phyloP scores from a whole-genome alignment of 2,329 filamentous ascomycete genomes.

The Lasiodiplodia citricola region DNA sequence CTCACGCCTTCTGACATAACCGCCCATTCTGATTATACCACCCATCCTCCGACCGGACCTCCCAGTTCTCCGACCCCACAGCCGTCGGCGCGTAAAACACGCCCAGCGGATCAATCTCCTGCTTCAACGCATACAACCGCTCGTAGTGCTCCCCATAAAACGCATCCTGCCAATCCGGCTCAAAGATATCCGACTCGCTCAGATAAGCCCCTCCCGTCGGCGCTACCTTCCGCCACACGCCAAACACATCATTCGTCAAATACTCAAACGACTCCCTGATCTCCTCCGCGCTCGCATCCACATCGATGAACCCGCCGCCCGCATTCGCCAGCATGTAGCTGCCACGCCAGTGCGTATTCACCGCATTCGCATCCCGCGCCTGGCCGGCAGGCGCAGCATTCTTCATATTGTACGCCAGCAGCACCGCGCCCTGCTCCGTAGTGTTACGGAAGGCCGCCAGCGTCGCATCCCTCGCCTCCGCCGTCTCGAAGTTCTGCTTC shows the following conservation, averaged over 20 bases:
- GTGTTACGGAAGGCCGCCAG: constrained; percentile 38
- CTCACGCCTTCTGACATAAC: constrained; percentile 21
- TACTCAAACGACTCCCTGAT: neutral
- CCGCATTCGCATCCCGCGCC: constrained; percentile 29
- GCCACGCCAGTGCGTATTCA: constrained; percentile 34
- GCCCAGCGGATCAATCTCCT: constrained; percentile 31
- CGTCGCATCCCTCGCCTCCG: constrained; percentile 40
- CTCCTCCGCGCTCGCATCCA: neutral
- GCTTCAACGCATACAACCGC: constrained; percentile 32
- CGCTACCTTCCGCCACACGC: neutral
- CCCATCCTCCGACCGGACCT: constrained; percentile 30
- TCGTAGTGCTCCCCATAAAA: constrained; percentile 37
- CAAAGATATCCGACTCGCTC: constrained; percentile 37
- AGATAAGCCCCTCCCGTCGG: constrained; percentile 35
- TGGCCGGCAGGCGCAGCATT: neutral
- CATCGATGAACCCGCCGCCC: too few relatives aligned
- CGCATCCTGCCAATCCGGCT: constrained; percentile 33
- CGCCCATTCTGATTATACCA: constrained; percentile 27
- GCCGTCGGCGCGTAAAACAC: constrained; percentile 33
- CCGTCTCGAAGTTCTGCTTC: constrained; percentile 45
- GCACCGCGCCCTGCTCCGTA: too few relatives aligned
- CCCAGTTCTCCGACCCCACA: constrained; percentile 37
- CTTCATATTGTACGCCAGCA: constrained; percentile 18
- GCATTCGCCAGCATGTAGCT: constrained; percentile 13
- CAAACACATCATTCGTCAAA: neutral